Base-by-base conservation (phyloP, 768 basidiomycete species). In the Fistulinella prunicolor region DNA sequence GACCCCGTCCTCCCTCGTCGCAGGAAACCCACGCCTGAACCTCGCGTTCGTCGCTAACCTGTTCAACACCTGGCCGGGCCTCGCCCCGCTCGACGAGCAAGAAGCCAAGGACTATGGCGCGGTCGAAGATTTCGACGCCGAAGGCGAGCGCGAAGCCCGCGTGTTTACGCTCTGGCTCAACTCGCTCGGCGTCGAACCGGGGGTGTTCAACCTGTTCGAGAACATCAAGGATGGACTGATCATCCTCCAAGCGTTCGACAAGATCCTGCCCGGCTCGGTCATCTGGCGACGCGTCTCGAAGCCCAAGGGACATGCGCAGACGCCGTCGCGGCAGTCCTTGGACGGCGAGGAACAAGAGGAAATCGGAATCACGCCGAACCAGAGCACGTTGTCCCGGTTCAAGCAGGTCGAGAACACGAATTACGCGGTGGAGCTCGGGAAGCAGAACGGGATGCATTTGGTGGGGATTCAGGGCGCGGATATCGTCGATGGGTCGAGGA, bases 121-220 rank as follows among this genome's bases (percentile, higher is more conserved):
- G 0, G 80, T 99, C 29, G 95, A 97, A 61, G 96, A 98, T 71
- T 99, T 99, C 59, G 96, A 99, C 53, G 96, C 95, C 1, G 96
- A 99, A 67, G 96, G 96, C 51, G 96, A 99, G 67, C 85, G 96
- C 39, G 96, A 98, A 68, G 96, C 96, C 5, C 84, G 95, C 30
- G 96, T 94, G 24, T 99, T 99, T 66, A 99, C 89, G 0, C 81
- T 99, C 17, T 99, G 96, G 96, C 77, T 99, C 52, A 99, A 99
- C 75, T 94, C 91, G 12, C 79, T 99, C 42, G 92, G 90, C 53
- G 96, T 98, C 50, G 94, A 99, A 46, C 96, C 96, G 0, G 86
- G 84, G 38, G 94, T 99, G 14, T 93, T 89, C 77, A 94, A 97
- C 72, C 70, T 99, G 52, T 98, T 97, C 63, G 92, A 98, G 75